Conservation (phyloP, 768 basidiomycete species). For the Daedaleopsis sinensis region DNA sequence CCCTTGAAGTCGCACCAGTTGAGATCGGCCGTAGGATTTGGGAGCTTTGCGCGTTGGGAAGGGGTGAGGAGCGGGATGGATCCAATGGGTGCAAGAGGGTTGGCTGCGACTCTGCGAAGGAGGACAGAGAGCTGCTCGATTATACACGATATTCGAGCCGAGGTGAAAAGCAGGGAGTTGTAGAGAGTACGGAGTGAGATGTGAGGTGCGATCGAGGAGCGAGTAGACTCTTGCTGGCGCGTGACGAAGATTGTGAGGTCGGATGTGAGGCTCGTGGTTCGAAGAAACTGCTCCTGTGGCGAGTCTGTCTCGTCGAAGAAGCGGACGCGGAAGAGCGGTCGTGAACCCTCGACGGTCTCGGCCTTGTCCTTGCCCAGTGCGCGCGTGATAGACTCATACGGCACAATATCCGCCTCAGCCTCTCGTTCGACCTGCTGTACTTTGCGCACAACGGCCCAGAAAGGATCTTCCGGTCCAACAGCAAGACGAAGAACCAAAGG, state of each 20-base stretch:
- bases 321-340: constrained; percentile 88
- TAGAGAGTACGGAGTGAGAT: constrained; percentile 86
- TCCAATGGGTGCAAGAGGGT: constrained; percentile 73
- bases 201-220: constrained; percentile 69
- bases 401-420: constrained; percentile 78
- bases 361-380: constrained; percentile 70
- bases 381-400: constrained; percentile 75
- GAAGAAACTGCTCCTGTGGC: constrained; percentile 72
- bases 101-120: constrained; percentile 67
- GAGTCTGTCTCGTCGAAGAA: constrained; percentile 93
- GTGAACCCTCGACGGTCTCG: constrained; percentile 51
- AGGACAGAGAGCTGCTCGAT: constrained; percentile 86
- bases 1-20: constrained; percentile 99
- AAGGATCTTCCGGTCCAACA: constrained; percentile 84
- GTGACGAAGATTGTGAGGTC: constrained; percentile 92
- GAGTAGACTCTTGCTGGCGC: constrained; percentile 65
- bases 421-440: constrained; percentile 85
- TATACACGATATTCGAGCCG: constrained; percentile 72
- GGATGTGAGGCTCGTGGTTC: constrained; percentile 81
- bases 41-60: constrained; percentile 68
- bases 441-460: constrained; percentile 85
- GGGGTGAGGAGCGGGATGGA: constrained; percentile 80
- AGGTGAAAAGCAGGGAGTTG: constrained; percentile 92
- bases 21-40: constrained; percentile 84
- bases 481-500: constrained; percentile 85